Evolutionary conservation across 1,284 basidiomycete genomes (phyloP).

Genomic region (Prillingera fragicola): DNA sequence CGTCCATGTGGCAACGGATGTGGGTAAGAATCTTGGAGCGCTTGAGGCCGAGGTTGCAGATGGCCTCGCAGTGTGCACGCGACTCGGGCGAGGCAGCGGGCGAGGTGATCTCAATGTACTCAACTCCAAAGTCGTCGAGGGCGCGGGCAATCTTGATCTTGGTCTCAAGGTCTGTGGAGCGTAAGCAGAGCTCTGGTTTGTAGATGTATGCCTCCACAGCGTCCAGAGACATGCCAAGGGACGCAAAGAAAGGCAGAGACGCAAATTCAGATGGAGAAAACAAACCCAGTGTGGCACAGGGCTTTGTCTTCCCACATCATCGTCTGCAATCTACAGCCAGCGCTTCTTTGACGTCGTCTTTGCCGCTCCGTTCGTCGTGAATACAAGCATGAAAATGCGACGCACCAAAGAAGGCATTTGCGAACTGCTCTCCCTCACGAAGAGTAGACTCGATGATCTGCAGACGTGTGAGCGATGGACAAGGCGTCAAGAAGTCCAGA

Average conservation of each 20-base stretch:
- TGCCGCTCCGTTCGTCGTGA: no score
- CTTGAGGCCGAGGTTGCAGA: constrained; percentile 98
- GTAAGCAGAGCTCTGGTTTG: no score
- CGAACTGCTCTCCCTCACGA: constrained; percentile 98
- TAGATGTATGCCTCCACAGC: no score
- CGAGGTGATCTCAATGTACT: constrained; percentile 99
- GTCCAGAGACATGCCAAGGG: no score
- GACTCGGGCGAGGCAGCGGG: constrained; percentile 98
- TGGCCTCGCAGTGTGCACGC: constrained; percentile 89
- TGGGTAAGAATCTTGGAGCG: constrained; percentile 80
- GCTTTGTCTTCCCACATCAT: no score
- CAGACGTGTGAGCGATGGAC: neutral
- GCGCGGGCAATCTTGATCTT: constrained; percentile 98
- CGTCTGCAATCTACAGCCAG: no score
- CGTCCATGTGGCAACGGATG: constrained; percentile 99
- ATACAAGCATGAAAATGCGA: no score
- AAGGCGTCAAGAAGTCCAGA: neutral
- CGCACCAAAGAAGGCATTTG: constrained; percentile 66
- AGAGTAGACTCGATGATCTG: constrained; percentile 93
- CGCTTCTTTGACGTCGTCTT: no score
- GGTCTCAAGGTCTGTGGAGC: constrained; percentile 72
- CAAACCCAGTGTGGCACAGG: no score
- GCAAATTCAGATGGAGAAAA: no score
- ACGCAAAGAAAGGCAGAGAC: no score
- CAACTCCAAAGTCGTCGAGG: constrained; percentile 95